Evolutionary conservation across 768 basidiomycete genomes (phyloP), one percentile per base, ranked within the genome.

Genomic region (Suillus paluster): DNA sequence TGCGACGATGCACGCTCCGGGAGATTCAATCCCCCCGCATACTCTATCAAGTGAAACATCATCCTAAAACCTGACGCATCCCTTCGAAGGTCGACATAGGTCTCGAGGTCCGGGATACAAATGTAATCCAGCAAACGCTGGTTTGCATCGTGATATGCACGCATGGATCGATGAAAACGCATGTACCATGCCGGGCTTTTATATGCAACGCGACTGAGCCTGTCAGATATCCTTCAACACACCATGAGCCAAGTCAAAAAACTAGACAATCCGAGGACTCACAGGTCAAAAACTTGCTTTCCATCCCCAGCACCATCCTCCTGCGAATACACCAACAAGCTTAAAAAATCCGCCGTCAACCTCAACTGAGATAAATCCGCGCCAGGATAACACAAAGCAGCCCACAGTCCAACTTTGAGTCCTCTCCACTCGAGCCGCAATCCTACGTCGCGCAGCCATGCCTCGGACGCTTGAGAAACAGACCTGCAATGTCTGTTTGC

Each of bases 281-380:
- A 74, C 73, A 66, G 58, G 19, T 42, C 39, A 38, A 67, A 71
- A 33, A 61, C 68, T 46, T 63, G 52, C 10, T 42, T 62, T 17
- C 63, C 63, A 3, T 54, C 62, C 19, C 68, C 73, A 45, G 58
- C 58, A 33, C 25, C 27, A 19, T 38, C 67, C 64, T 59, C 57
- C 62, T 49, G 67, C 59, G 7, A 74, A 60, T 79, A 68, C 23
- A 81, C 64, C 49, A 85, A 58, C 56, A 83, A 63, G 44, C 79
- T 78, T 59, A 84, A 66, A 50, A 87, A 80, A 63, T 88, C 84
- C 36, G 81, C 77, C 55, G 84, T 72, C 39, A 86, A 74, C 36
- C 78, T 74, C 25, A 90, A 73, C 69, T 89, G 88, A 0, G 85
- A 74, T 9, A 76, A 73, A 66, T 88, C 88, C 64, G 82, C 84